Conservation (phyloP, 2,329 filamentous ascomycete genomes). For the Plenodomus biglobosus region DNA sequence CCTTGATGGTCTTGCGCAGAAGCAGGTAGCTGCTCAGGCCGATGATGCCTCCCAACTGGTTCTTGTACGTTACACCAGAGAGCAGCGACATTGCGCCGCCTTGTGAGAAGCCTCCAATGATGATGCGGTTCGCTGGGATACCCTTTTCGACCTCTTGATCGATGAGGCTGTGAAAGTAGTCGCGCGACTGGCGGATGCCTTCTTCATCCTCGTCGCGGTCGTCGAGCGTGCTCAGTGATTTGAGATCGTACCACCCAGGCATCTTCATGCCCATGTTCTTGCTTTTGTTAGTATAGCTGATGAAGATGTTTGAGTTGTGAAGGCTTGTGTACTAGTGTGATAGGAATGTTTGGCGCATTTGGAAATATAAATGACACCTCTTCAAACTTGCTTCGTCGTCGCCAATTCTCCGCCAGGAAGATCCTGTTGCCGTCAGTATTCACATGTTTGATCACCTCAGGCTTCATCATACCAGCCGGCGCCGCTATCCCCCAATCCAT, state of each 20-base stretch:
- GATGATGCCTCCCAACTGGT: conserved; percentile 84
- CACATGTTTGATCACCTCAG: background rate
- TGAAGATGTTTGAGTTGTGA: background rate
- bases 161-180: conserved; percentile 78
- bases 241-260: conserved; percentile 86
- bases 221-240: conserved; percentile 50
- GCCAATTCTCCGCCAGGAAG: conserved; percentile 83
- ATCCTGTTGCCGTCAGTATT: conserved; percentile 53
- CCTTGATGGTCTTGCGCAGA: conserved; percentile 65
- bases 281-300: conserved; percentile 4
- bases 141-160: conserved; percentile 77
- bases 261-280: conserved; percentile 76
- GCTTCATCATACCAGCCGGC: conserved; percentile 64
- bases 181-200: conserved; percentile 72
- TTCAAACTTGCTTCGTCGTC: conserved; percentile 74
- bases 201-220: conserved; percentile 62
- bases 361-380: conserved; percentile 95
- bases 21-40: conserved; percentile 81
- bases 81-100: conserved; percentile 87
- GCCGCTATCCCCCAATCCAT: conserved; percentile 83
- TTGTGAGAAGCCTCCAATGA: conserved; percentile 83
- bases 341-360: conserved; percentile 82
- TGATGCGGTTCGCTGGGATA: conserved; percentile 78
- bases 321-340: conserved; percentile 67
- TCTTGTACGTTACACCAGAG: conserved; percentile 70